These are phyloP conservation scores for Candida lessepsii DNA, from an alignment of 805 yeast genomes.

Conservation along the genomic window DNA sequence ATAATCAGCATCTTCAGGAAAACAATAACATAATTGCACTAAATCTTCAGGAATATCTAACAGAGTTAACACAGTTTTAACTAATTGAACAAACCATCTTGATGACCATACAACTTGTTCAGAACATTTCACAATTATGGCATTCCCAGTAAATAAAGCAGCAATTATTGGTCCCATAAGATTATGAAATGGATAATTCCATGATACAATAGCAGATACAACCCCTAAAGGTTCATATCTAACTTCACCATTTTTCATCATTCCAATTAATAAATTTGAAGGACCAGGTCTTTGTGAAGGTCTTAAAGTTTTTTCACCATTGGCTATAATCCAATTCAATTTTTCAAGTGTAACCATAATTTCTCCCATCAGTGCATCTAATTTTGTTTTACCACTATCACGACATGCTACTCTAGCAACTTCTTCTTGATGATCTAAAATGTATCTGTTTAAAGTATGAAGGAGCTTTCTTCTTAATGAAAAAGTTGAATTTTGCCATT, in stretches of 20 bases:
- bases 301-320: conserved; percentile 73
- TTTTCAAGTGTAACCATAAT: conserved; percentile 94
- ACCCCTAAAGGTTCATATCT: conserved; percentile 90
- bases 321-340: conserved; percentile 79
- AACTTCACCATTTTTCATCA: conserved; percentile 88
- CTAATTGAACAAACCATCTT: conserved; percentile 67
- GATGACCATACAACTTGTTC: conserved; percentile 97
- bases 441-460: conserved; percentile 65
- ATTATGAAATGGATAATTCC: conserved; percentile 98
- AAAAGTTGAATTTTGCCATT: conserved; percentile 54
- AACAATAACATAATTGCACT: conserved; percentile 84
- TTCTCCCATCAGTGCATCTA: conserved; percentile 96
- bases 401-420: conserved; percentile 92
- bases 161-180: conserved; percentile 91
- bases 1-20: conserved; percentile 85
- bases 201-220: conserved; percentile 85
- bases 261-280: conserved; percentile 72
- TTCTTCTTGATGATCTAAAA: conserved; percentile 78
- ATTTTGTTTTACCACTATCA: conserved; percentile 93
- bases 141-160: conserved; percentile 86
- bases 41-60: conserved; percentile 78
- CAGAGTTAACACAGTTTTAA: conserved; percentile 66
- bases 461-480: conserved; percentile 69
- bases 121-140: conserved; percentile 88
- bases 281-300: conserved; percentile 85